Percentiles rank a stretch among this genome's conserved stretches.
Conservation (phyloP, 495 filamentous ascomycete species). For the Penicillium steckii region DNA sequence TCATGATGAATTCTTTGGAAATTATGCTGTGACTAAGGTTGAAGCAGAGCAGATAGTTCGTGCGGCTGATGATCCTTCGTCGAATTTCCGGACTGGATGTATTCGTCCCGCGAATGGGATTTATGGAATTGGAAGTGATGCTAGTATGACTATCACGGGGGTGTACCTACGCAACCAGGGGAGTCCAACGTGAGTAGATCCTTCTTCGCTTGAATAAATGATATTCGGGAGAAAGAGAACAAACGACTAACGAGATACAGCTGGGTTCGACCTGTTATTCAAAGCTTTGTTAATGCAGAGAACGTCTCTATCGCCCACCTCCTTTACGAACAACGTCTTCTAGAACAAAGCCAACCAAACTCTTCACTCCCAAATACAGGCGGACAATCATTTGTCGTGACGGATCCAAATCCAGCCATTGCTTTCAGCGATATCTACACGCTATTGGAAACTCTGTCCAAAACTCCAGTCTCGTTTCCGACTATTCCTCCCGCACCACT, state of each 20-base stretch:
- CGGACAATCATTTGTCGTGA: conserved; percentile 40
- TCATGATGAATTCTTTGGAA: conserved; percentile 52
- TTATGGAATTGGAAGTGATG: conserved; percentile 56
- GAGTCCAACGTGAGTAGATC: conserved; percentile 36
- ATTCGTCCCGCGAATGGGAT: conserved; percentile 59
- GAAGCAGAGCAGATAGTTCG: conserved; percentile 53
- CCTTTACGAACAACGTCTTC: conserved; percentile 57
- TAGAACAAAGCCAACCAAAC: conserved; percentile 39
- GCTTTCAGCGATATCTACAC: conserved; percentile 37
- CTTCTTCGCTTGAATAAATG: not conserved
- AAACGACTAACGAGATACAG: conserved; percentile 28
- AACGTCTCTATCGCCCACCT: conserved; percentile 59
- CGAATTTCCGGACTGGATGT: conserved; percentile 53
- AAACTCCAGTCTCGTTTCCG: conserved; percentile 33
- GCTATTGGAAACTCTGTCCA: conserved; percentile 28
- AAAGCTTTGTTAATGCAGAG: conserved; percentile 56
- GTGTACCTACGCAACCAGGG: conserved; percentile 31
- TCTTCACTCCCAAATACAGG: conserved; percentile 39
- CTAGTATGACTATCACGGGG: conserved; percentile 42
- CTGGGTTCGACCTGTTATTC: conserved; percentile 49
- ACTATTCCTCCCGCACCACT: conserved; percentile 26
- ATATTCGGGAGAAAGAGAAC: conserved; percentile 14
- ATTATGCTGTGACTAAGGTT: conserved; percentile 54
- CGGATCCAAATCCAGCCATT: conserved; percentile 37
- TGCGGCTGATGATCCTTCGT: conserved; percentile 35